Percentiles rank a stretch among this genome's conserved stretches.
These are phyloP conservation scores for Phalaenopsis equestris DNA, from an alignment of 106 monocot species.

Conservation along the genomic window DNA sequence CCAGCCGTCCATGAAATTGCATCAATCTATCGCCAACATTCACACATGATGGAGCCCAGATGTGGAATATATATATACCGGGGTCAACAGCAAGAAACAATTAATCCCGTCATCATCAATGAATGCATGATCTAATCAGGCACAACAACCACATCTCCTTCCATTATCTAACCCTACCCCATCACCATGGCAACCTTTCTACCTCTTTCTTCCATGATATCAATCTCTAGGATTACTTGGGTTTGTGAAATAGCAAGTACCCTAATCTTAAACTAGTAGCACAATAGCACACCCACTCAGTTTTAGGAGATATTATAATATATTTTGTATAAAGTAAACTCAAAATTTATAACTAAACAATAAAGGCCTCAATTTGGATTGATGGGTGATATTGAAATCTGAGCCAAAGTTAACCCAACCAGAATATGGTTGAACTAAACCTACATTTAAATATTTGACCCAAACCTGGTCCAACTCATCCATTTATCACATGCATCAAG, in stretches of 20 bases:
- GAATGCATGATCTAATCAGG: neutral
- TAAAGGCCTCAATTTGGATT: neutral
- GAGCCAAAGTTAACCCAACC: too few relatives aligned
- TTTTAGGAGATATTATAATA: neutral
- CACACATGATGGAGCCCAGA: too few relatives aligned
- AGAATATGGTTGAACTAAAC: too few relatives aligned
- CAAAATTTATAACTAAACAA: neutral
- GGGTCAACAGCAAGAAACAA: neutral
- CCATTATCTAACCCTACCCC: neutral
- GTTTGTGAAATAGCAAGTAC: neutral
- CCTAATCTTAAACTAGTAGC: neutral
- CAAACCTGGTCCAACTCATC: too few relatives aligned
- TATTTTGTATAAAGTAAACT: neutral
- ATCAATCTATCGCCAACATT: too few relatives aligned
- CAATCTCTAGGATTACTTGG: neutral
- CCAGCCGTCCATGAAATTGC: too few relatives aligned
- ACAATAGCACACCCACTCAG: neutral
- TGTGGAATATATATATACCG: too few relatives aligned
- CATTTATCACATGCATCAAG: too few relatives aligned
- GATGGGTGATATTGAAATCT: too few relatives aligned
- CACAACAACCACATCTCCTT: neutral
- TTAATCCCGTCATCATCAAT: neutral
- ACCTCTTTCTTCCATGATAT: neutral
- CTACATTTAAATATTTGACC: too few relatives aligned
- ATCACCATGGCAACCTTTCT: neutral